Evolutionary conservation across 1,284 basidiomycete species (phyloP).

Genomic region (Sanghuangporus sanghuang): DNA sequence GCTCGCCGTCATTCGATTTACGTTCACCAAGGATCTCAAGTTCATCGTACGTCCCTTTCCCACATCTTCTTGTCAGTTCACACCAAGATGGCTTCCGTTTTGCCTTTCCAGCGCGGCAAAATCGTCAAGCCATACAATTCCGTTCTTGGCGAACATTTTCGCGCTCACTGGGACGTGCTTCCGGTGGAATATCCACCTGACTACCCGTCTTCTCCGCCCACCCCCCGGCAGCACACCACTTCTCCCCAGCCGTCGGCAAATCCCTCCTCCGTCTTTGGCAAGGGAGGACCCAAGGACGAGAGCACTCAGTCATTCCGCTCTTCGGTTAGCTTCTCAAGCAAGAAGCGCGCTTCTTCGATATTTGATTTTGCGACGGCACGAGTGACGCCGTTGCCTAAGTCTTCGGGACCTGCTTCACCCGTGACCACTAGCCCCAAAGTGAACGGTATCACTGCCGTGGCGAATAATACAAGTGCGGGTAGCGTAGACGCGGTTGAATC

Average conservation of each 20-base stretch:
- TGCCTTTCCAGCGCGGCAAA: conserved; percentile 64
- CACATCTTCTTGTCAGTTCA: not conserved
- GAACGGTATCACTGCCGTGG: conserved; percentile 16
- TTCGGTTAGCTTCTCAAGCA: conserved; percentile 1
- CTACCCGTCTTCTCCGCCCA: conserved; percentile 36
- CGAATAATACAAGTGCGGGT: not conserved
- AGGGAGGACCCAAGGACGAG: conserved; percentile 40
- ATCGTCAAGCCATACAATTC: conserved; percentile 97
- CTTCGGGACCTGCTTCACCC: conserved; percentile 27
- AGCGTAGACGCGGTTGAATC: conserved; percentile 26
- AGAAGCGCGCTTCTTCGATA: conserved; percentile 10
- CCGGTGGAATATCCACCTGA: conserved; percentile 48
- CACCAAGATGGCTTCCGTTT: not conserved
- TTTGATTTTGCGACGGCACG: conserved; percentile 14
- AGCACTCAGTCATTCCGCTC: conserved; percentile 53
- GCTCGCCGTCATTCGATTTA: conserved; percentile 85
- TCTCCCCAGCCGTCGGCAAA: conserved; percentile 28
- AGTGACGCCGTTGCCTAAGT: conserved; percentile 12
- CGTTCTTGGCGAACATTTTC: conserved; percentile 89
- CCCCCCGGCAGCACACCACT: conserved; percentile 40
- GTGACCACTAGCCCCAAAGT: conserved; percentile 21
- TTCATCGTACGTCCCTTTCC: conserved; percentile 62
- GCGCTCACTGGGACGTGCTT: conserved; percentile 80
- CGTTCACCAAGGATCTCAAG: conserved; percentile 94
- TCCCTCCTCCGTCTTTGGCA: conserved; percentile 24